These are phyloP conservation scores for Elsinoe necatrix DNA, from an alignment of 2,329 filamentous ascomycete genomes.

Conservation along the genomic window DNA sequence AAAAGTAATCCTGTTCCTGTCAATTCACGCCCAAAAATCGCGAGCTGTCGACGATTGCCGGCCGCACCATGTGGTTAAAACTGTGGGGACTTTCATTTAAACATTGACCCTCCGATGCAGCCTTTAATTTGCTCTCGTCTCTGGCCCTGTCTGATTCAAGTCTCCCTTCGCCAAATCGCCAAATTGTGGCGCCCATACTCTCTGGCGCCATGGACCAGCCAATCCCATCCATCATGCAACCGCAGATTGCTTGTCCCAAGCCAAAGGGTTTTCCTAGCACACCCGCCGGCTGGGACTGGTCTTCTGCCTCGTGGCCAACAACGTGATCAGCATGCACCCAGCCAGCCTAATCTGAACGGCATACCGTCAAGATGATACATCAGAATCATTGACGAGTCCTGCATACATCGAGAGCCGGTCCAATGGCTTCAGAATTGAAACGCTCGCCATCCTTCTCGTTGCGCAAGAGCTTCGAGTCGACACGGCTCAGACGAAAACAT, in stretches of 20 bases:
- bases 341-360: not conserved
- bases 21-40: not conserved
- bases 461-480: conserved; percentile 12
- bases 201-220: conserved; percentile 3
- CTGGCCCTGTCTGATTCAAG: conserved; percentile 7
- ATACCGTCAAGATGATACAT: not conserved
- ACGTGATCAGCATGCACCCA: not conserved
- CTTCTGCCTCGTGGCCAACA: conserved; percentile 9
- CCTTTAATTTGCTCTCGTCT: conserved; percentile 13
- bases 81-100: conserved; percentile 5
- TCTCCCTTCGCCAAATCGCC: conserved; percentile 1
- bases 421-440: conserved; percentile 10
- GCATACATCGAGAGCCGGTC: not conserved
- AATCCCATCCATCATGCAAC: conserved; percentile 1
- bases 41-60: not conserved
- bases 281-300: not conserved
- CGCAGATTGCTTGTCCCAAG: conserved; percentile 11
- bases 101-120: not conserved
- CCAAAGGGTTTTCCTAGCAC: not conserved
- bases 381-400: not conserved
- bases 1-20: not conserved
- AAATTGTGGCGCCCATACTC: conserved; percentile 6
- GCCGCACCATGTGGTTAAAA: conserved; percentile 11
- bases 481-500: conserved; percentile 7
- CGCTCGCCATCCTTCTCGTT: conserved; percentile 8